Percentiles rank a stretch among this genome's conserved stretches.
phyloP scores from a whole-genome alignment of 163 green algal genomes.

The Picocystis sp. region DNA sequence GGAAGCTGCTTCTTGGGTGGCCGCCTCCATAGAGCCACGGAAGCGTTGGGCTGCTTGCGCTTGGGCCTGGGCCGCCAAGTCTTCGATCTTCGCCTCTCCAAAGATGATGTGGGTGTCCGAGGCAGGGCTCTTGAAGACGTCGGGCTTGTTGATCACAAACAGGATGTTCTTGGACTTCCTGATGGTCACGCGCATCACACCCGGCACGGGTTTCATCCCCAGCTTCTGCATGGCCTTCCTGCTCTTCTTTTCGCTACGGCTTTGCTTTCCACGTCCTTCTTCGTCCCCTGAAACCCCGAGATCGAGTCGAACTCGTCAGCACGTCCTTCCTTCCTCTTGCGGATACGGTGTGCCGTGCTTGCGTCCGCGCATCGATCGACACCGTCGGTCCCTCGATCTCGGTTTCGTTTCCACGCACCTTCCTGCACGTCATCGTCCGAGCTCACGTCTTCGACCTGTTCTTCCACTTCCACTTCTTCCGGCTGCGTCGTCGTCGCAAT shows the following conservation, averaged over 20 bases:
- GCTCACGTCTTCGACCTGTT: too few relatives aligned
- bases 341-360: too few relatives aligned
- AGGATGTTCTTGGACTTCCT: slow-evolving; percentile 98
- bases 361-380: too few relatives aligned
- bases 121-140: slow-evolving; percentile 92
- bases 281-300: too few relatives aligned
- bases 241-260: slow-evolving; percentile 92
- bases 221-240: slow-evolving; percentile 98
- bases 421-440: too few relatives aligned
- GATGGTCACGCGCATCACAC: slow-evolving; percentile 83
- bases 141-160: slow-evolving; percentile 92
- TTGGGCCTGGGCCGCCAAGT: slow-evolving; percentile 64
- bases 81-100: slow-evolving; percentile 97
- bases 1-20: neutral
- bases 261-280: slow-evolving; percentile 57
- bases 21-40: slow-evolving; percentile 11
- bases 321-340: too few relatives aligned
- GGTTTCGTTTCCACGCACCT: too few relatives aligned
- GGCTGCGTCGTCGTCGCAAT: too few relatives aligned
- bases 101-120: slow-evolving; percentile 99
- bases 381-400: too few relatives aligned
- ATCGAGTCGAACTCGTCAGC: too few relatives aligned
- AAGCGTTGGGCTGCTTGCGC: slow-evolving; percentile 68
- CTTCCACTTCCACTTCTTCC: too few relatives aligned
- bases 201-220: slow-evolving; percentile 91